Evolutionary conservation across 176 grass and related monocot genomes (phyloP).

Genomic region (Olyra latifolia): DNA sequence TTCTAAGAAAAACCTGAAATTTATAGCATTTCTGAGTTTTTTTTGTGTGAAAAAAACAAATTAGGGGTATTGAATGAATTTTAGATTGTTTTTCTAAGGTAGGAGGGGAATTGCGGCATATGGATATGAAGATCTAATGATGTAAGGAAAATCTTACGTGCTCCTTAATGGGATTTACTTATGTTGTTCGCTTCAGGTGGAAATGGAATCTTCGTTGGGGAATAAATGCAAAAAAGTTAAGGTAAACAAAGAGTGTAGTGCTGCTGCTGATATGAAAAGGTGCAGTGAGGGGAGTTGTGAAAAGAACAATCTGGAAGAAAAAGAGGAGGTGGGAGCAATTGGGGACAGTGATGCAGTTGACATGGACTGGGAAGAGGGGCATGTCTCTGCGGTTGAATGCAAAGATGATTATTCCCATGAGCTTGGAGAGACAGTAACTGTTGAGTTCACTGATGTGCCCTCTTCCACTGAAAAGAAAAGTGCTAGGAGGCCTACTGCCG

Average conservation of each 20-base stretch:
- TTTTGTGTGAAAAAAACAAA: not conserved
- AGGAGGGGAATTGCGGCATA: not conserved
- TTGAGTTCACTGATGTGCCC: slow-evolving; percentile 80
- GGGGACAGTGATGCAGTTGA: slow-evolving; percentile 38
- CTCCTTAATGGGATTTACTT: not conserved
- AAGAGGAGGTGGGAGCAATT: slow-evolving; percentile 5
- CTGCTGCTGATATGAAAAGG: slow-evolving; percentile 22
- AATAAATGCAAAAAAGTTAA: slow-evolving; percentile 36
- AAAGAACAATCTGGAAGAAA: slow-evolving; percentile 34
- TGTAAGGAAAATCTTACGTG: not conserved
- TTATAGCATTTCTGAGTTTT: not conserved
- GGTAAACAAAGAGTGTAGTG: slow-evolving; percentile 17
- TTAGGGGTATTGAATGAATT: not conserved
- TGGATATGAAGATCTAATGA: not conserved
- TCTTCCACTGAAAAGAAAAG: slow-evolving; percentile 60
- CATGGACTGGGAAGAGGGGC: slow-evolving; percentile 94
- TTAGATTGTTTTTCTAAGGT: not conserved
- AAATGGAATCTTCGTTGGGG: slow-evolving; percentile 20
- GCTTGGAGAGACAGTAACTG: slow-evolving; percentile 54
- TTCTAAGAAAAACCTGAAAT: not conserved
- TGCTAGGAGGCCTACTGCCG: slow-evolving; percentile 59
- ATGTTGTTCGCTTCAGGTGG: slow-evolving; percentile 26
- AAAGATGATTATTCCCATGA: slow-evolving; percentile 56
- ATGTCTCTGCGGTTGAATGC: slow-evolving; percentile 39
- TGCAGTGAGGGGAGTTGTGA: not conserved